Conservation (phyloP, 176 grass and related monocot species). For the Stipa capillata region DNA sequence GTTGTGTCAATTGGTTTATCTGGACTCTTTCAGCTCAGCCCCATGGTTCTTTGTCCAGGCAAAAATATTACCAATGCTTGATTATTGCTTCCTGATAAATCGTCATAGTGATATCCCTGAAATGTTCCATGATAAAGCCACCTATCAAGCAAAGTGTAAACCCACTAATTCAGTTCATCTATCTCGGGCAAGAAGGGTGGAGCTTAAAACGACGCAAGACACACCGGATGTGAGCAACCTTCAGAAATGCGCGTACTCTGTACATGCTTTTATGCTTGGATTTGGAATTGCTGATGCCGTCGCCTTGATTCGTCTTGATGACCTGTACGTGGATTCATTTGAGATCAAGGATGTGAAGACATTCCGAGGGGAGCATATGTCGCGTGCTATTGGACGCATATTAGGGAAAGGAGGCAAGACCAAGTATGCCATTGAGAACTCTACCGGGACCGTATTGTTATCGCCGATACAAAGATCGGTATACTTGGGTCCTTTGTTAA, state of each 20-base stretch:
- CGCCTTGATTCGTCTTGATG: conserved; percentile 60
- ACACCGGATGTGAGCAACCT: conserved; percentile 74
- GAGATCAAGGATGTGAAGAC: conserved; percentile 95
- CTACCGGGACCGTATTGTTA: conserved; percentile 73
- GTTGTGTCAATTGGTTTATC: too few species aligned
- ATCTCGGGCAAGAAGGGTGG: conserved; percentile 61
- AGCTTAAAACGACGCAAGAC: conserved; percentile 65
- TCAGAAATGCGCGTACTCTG: conserved; percentile 62
- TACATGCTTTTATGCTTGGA: conserved; percentile 79
- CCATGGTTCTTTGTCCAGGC: too few species aligned
- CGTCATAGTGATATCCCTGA: neutral
- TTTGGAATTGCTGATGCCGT: conserved; percentile 55
- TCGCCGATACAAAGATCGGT: conserved; percentile 73
- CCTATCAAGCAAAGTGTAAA: neutral
- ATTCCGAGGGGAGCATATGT: conserved; percentile 66
- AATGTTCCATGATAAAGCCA: neutral
- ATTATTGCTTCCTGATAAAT: too few species aligned
- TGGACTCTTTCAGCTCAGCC: neutral
- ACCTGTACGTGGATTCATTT: conserved; percentile 76
- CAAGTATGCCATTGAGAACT: conserved; percentile 80
- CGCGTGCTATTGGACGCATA: conserved; percentile 57
- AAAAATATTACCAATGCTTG: too few species aligned
- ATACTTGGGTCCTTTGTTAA: conserved; percentile 76
- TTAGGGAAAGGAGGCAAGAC: conserved; percentile 84
- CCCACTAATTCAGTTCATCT: neutral